Evolutionary conservation across 208 protist species (phyloP).

Genomic region (Trypanosoma conorhini): DNA sequence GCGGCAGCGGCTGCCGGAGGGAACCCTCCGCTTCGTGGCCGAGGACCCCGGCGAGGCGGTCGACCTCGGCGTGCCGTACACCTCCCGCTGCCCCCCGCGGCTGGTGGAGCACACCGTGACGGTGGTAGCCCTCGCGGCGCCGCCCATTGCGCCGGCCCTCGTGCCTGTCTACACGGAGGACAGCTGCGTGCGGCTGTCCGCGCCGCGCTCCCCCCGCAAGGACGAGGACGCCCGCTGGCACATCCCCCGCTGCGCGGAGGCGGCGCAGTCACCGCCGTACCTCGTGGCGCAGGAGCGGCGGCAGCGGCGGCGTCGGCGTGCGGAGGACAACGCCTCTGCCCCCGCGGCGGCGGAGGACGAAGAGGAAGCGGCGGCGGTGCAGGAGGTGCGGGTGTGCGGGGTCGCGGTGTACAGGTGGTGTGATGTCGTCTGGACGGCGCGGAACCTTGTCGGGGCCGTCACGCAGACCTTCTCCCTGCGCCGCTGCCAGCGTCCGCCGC

Average conservation of each 20-base stretch:
- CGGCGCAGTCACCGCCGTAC: slow-evolving; percentile 34
- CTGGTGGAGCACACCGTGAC: slow-evolving; percentile 51
- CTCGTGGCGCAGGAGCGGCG: slow-evolving; percentile 10
- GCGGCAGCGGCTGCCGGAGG: slow-evolving; percentile 45
- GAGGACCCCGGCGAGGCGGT: slow-evolving; percentile 64
- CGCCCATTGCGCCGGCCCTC: slow-evolving; percentile 52
- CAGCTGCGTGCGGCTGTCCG: slow-evolving; percentile 51
- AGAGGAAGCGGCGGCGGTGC: slow-evolving; percentile 12
- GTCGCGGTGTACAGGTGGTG: slow-evolving; percentile 64
- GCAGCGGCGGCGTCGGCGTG: neutral
- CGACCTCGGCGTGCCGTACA: slow-evolving; percentile 40
- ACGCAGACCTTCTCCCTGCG: slow-evolving; percentile 78
- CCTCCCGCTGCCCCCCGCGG: slow-evolving; percentile 62
- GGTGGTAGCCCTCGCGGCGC: slow-evolving; percentile 55
- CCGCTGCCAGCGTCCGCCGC: slow-evolving; percentile 72
- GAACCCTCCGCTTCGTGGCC: slow-evolving; percentile 70
- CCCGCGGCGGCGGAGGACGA: neutral
- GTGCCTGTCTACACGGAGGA: slow-evolving; percentile 82
- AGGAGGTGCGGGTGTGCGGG: slow-evolving; percentile 53
- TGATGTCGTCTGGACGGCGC: slow-evolving; percentile 69
- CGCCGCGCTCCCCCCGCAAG: slow-evolving; percentile 61
- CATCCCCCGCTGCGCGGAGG: slow-evolving; percentile 43
- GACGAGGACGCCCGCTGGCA: slow-evolving; percentile 71
- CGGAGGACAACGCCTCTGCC: neutral
- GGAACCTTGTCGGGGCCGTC: slow-evolving; percentile 57